These are phyloP conservation scores for Fusarium stilboides DNA, from an alignment of 2,329 filamentous ascomycete genomes.

Conservation along the genomic window DNA sequence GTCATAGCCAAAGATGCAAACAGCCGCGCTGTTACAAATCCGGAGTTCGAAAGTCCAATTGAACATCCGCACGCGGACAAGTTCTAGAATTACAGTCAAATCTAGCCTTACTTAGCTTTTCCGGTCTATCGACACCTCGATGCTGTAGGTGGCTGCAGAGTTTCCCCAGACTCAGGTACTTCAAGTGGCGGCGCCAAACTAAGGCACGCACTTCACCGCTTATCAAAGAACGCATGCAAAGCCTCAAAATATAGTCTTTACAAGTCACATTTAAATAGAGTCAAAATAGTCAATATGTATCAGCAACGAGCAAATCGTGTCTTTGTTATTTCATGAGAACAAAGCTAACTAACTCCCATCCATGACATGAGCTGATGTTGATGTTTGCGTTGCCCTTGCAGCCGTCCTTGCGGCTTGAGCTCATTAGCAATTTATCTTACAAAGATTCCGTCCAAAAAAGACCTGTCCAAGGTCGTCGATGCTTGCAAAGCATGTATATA, in stretches of 20 bases:
- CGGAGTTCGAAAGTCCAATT: background rate
- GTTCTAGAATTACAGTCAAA: constrained; percentile 20
- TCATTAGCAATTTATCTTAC: constrained; percentile 48
- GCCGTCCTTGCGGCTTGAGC: constrained; percentile 36
- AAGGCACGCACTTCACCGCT: constrained; percentile 39
- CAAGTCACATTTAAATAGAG: background rate
- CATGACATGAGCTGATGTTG: constrained; percentile 20
- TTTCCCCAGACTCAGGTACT: constrained; percentile 37
- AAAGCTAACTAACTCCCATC: constrained; percentile 30
- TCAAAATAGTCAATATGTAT: constrained; percentile 3
- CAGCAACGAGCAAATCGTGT: constrained; percentile 12
- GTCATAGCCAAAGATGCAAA: background rate
- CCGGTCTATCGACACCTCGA: constrained; percentile 7
- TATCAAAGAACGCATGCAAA: constrained; percentile 8
- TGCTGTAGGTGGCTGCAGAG: constrained; percentile 30
- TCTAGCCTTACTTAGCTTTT: constrained; percentile 1
- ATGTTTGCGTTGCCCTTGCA: constrained; percentile 21
- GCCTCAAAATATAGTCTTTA: constrained; percentile 3
- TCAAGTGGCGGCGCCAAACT: constrained; percentile 22
- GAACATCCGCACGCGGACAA: background rate
- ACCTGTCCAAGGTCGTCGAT: constrained; percentile 44
- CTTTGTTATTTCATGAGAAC: constrained; percentile 38
- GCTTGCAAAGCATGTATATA: constrained; percentile 42
- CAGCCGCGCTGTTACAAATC: background rate
- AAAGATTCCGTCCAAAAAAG: constrained; percentile 38